Base-by-base conservation (phyloP, 1,139 yeast genomes). In the Pneumocystis wakefieldiae region DNA sequence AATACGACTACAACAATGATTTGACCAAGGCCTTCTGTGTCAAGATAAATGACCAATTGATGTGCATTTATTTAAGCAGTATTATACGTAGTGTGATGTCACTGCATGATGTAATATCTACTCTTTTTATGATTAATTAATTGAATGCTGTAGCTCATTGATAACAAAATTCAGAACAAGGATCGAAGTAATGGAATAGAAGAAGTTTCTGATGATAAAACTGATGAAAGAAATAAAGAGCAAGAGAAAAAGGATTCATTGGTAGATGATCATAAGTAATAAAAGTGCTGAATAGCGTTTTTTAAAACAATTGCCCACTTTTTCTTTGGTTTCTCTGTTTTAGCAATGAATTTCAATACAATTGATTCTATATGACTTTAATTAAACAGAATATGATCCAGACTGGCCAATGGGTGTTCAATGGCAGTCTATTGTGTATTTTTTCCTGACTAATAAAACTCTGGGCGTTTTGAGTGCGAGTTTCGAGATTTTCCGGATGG, bases 1-100 rank as follows among this genome's bases (percentile, higher is more conserved):
- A 59, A 10, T 60, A 61, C 15, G 63, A 62, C 17, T 57, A 77
- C 72, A 83, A 83, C 61, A 65, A 62, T 24, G 65, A 60, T 39
- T 79, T 91, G 67, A 79, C 87, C 28, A 81, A 85, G 63, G 95
- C 97, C 1, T 87, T 91, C 72, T 89, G 95, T 5, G 81, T 87
- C 62, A 92, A 92, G 76, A 89, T 97, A 1, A 94, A 94, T 72
- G 99, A 94, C 71, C 95, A 92, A 74, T 79, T 94, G 69, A 92
- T 94, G 98, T 82, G 90, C 72, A 84, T 94, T 41, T 94, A 94
- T 73, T 83, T 92, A 68, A 83, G 94, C 71, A 86, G 94, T 61
- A 79, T 94, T 71, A 96, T 92, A 29, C 83, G 98, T 71, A 88
- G 97, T 19, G 92, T 92, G 70, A 87, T 92, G 73, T 95, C 98